A percentile compares a stretch with the other conserved stretches of the same genome.
These are phyloP conservation scores for Penium margaritaceum DNA, from an alignment of 139 green algal species.

Conservation along the genomic window DNA sequence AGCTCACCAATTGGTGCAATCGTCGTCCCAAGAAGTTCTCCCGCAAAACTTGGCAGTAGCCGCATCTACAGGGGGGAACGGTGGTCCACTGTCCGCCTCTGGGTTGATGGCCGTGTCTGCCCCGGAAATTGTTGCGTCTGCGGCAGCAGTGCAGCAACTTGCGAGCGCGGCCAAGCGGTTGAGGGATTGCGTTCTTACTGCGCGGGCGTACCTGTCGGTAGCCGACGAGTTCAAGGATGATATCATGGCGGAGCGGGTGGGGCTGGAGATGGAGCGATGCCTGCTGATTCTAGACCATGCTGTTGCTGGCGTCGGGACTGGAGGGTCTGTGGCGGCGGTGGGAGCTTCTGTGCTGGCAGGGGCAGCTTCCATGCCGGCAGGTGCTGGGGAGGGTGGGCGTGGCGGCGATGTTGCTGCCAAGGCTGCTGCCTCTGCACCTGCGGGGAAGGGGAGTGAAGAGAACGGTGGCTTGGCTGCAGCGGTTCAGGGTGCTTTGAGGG, in stretches of 20 bases:
- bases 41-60: too few species aligned
- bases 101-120: not conserved
- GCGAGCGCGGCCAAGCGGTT: not conserved
- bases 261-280: not conserved
- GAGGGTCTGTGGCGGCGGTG: not conserved
- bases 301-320: not conserved
- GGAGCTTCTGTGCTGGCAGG: not conserved
- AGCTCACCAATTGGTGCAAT: not conserved
- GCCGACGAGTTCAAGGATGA: constrained; percentile 5
- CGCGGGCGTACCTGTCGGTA: constrained; percentile 3
- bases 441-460: too few species aligned
- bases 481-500: too few species aligned
- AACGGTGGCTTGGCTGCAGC: too few species aligned
- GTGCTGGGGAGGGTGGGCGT: too few species aligned
- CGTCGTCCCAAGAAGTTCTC: not conserved
- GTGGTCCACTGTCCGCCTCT: not conserved
- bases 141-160: not conserved
- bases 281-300: not conserved
- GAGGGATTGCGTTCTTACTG: constrained; percentile 3
- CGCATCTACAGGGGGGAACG: not conserved
- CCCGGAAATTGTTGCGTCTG: not conserved
- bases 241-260: not conserved
- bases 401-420: too few species aligned
- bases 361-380: too few species aligned
- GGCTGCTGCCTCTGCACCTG: too few species aligned